A percentile compares a stretch with the other conserved stretches of the same genome.
Evolutionary conservation across 108 stramenopile genomes (phyloP).

Genomic region (Asterionellopsis glacialis): DNA sequence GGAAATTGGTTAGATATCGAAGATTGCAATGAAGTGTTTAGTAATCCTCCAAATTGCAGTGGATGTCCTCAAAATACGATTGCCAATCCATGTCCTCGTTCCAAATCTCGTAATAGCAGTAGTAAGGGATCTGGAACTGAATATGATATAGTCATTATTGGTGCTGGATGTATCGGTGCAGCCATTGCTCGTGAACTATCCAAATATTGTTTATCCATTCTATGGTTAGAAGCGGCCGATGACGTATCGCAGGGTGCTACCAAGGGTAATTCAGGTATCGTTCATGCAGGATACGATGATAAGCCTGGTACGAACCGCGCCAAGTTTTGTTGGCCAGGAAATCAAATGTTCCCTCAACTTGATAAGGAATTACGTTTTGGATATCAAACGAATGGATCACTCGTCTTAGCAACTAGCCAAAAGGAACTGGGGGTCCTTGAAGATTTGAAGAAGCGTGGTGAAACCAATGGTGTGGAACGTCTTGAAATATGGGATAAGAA

Average conservation of each 20-base stretch:
- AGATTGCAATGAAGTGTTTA: slow-evolving; percentile 57
- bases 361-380: slow-evolving; percentile 77
- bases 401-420: slow-evolving; percentile 66
- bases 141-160: slow-evolving; percentile 63
- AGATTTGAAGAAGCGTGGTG: slow-evolving; percentile 57
- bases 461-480: slow-evolving; percentile 69
- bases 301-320: slow-evolving; percentile 64
- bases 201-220: slow-evolving; percentile 34
- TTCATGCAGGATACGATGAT: slow-evolving; percentile 85
- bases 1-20: slow-evolving; percentile 73
- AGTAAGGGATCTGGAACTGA: slow-evolving; percentile 13
- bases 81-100: slow-evolving; percentile 40
- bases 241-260: slow-evolving; percentile 73
- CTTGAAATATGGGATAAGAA: slow-evolving; percentile 55
- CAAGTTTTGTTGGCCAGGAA: slow-evolving; percentile 78
- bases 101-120: slow-evolving; percentile 31
- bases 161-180: slow-evolving; percentile 72
- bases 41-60: slow-evolving; percentile 20
- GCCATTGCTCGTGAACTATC: slow-evolving; percentile 79
- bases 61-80: slow-evolving; percentile 19
- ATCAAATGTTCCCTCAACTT: slow-evolving; percentile 80
- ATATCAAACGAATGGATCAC: slow-evolving; percentile 72
- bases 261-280: slow-evolving; percentile 81
- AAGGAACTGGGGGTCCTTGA: slow-evolving; percentile 54
- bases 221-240: slow-evolving; percentile 71